Evolutionary conservation across 306 rosid genomes (phyloP), one percentile per base, ranked within the genome.

Genomic region (Rubus parviflorus): DNA sequence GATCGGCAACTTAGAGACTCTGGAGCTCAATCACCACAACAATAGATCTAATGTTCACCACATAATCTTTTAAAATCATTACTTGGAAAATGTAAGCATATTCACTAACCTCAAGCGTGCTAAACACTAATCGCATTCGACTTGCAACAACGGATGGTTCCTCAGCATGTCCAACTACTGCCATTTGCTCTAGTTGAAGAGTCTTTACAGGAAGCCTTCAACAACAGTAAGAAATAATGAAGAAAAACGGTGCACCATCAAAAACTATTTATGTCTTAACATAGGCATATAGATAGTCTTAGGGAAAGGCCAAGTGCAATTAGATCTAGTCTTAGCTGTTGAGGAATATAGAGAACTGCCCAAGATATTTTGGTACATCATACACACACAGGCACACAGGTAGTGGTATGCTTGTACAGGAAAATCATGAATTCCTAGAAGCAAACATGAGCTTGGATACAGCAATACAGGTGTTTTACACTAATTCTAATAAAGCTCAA

Each of bases 191-290:
- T 14, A 95, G 88, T 80, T 95, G 99, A 85, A 95, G 97, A 75
- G 97, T 95, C 87, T 92, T 95, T 49, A 92, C 97, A 0, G 99
- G 99, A 77, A 95, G 90, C 99, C 99, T 95, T 84, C 84, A 85
- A 52, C 37, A 76, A 84, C 79, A 38, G 67, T 7, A 41, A 17
- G 58, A 68, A 72, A 80, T 19, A 42, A 17, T 73, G 16, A 74
- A 6, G 70, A 13, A 3, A 46, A 46, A 25, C 25, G 60, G 7
- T 11, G 19, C 52, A 61, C 47, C 45, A 16, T 74, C 35, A 17
- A 35, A 74, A 74, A 11, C 37, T 37, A 47, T 47, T 11, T 30
- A 30, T 30, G 35, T 30, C 35, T 1, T 30, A 30, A 30, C 35
- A 30, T 30, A 30, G 35, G 35, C 35, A 30, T 30, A 30, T 30